These are phyloP conservation scores for Pleomassaria siparia DNA, from an alignment of 2,329 filamentous ascomycete genomes.

Conservation along the genomic window DNA sequence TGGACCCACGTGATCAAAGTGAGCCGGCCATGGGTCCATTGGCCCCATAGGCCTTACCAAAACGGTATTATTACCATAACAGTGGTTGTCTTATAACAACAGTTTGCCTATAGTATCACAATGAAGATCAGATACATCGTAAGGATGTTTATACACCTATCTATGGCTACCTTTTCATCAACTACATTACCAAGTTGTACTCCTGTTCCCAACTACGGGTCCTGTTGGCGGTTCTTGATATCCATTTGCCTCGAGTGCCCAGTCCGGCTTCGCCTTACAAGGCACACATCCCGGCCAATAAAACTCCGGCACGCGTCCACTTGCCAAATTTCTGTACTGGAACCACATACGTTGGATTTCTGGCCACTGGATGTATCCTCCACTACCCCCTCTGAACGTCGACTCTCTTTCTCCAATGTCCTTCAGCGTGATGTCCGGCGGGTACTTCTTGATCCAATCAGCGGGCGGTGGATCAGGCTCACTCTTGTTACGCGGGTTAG, in stretches of 20 bases:
- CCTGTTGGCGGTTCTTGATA: constrained; percentile 23
- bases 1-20: too few relatives aligned
- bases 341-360: constrained; percentile 30
- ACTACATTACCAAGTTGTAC: background rate
- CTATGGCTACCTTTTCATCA: background rate
- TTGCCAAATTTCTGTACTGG: constrained; percentile 25
- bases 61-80: too few relatives aligned
- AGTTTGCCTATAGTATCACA: too few relatives aligned
- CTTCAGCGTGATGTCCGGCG: constrained; percentile 23
- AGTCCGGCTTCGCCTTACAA: constrained; percentile 20
- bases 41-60: too few relatives aligned
- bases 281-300: constrained; percentile 31
- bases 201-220: constrained; percentile 4
- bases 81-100: too few relatives aligned
- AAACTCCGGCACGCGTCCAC: constrained; percentile 20
- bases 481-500: constrained; percentile 16
- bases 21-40: too few relatives aligned
- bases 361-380: constrained; percentile 23
- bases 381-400: constrained; percentile 23
- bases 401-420: constrained; percentile 23
- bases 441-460: constrained; percentile 24
- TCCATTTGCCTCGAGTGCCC: constrained; percentile 22
- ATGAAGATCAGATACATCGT: too few relatives aligned
- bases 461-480: constrained; percentile 19
- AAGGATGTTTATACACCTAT: background rate